A percentile compares a stretch with the other conserved stretches of the same genome.
phyloP scores from a whole-genome alignment of 2,329 filamentous ascomycete genomes.

The Aspergillus sp. region DNA sequence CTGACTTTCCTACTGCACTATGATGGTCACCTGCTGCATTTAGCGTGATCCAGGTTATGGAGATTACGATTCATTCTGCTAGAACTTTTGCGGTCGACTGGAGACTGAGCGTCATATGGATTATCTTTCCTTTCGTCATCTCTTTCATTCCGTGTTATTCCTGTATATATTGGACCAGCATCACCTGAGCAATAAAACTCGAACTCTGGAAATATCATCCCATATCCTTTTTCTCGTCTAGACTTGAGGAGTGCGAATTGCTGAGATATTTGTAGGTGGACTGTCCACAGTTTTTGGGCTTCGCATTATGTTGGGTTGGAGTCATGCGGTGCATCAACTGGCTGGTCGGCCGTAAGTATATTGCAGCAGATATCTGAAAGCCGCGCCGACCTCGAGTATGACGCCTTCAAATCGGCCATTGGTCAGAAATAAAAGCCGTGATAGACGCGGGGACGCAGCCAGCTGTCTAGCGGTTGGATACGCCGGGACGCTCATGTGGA shows the following conservation, averaged over 20 bases:
- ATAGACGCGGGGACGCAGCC: too few species aligned
- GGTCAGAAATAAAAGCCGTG: too few species aligned
- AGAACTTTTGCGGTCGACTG: neutral
- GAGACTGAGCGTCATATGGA: neutral
- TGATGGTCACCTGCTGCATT: neutral
- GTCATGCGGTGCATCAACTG: too few species aligned
- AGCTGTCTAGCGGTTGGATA: too few species aligned
- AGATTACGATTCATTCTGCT: constrained; percentile 5
- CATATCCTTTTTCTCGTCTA: neutral
- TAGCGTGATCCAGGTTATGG: constrained; percentile 1
- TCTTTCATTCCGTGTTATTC: neutral
- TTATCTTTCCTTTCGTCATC: neutral
- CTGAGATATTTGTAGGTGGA: neutral
- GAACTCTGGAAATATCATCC: neutral
- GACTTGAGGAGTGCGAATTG: neutral
- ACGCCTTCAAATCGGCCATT: too few species aligned
- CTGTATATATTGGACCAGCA: constrained; percentile 7
- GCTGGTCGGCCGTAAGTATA: too few species aligned
- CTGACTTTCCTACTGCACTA: neutral
- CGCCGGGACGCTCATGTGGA: neutral
- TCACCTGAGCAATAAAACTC: neutral
- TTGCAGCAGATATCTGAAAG: too few species aligned
- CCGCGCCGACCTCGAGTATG: too few species aligned
- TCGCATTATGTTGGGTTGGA: too few species aligned
- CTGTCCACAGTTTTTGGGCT: neutral